Base-by-base conservation (phyloP, 1,284 basidiomycete species). In the Cystobasidium sp. region DNA sequence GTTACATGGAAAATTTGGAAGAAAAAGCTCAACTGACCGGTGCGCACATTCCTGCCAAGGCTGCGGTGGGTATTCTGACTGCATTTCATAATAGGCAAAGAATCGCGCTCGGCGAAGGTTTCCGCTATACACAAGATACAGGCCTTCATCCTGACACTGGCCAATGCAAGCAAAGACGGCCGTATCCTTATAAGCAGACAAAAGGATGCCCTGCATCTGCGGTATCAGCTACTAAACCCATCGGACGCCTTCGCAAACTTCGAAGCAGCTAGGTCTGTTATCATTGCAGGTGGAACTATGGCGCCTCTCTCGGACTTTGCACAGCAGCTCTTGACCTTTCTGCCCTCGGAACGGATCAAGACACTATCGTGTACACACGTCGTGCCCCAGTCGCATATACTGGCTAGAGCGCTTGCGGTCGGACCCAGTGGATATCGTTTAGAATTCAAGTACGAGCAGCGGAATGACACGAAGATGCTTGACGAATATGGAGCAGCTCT, bases 231-330 rank as follows among this genome's bases (percentile, higher is more conserved):
- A 46, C 87, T 99, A n/a, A 97, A 99, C 79, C 95, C 96, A 0
- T 88, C 92, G 0, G 91, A 93, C 18, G 87, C 90, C 73, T 99
- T 99, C 82, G 85, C 86, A 67, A 90, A 92, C 44, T 86, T 99
- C 1, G 87, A 94, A 0, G 85, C 86, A 61, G 93, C 94, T 0
- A 85, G 93, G 46, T 88, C 91, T 0, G 89, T 99, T 8, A 84
- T 99, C 31, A 85, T 99, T 16, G 94, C 95, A 0, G 96, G 96
- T 9, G 96, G 96, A 1, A 99, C 96, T 0, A 98, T 99, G 96
- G 94, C 93, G 51, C 96, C 96, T 8, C 92, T 97, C 59, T 89
- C 91, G n/a, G 94, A 97, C 82, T 88, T 98, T 31, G 85, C 88
- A 39, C 86, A 86, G 68, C 95, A 98, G 79, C 85, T 99, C 3